A percentile compares a stretch with the other conserved stretches of the same genome.
phyloP scores from a whole-genome alignment of 2,329 filamentous ascomycete genomes.

The Neonectria hederae region DNA sequence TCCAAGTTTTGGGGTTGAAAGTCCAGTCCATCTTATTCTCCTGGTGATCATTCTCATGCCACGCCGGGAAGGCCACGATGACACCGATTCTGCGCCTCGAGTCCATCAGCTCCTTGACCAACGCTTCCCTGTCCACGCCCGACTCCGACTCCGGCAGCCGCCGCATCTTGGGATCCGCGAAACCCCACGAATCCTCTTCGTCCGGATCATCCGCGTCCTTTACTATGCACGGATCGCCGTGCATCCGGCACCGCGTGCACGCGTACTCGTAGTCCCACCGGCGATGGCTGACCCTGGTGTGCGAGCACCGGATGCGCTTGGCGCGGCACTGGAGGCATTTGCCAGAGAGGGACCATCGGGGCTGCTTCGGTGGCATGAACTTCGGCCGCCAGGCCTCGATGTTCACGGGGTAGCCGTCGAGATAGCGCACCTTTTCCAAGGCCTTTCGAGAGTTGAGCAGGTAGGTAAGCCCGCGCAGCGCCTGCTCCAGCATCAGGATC shows the following conservation, averaged over 20 bases:
- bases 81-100: not conserved
- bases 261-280: slow-evolving; percentile 48
- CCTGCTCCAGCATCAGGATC: slow-evolving; percentile 25
- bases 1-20: slow-evolving; percentile 24
- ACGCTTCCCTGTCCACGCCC: not conserved
- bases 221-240: slow-evolving; percentile 40
- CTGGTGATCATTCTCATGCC: slow-evolving; percentile 26
- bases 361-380: slow-evolving; percentile 20
- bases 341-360: not conserved
- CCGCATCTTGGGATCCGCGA: slow-evolving; percentile 12
- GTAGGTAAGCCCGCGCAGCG: slow-evolving; percentile 6
- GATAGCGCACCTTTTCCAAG: slow-evolving; percentile 33
- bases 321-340: slow-evolving; percentile 41
- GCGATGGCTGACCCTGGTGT: slow-evolving; percentile 5
- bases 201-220: slow-evolving; percentile 66
- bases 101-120: slow-evolving; percentile 14
- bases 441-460: not conserved
- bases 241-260: slow-evolving; percentile 38
- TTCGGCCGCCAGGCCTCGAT: slow-evolving; percentile 25
- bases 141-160: not conserved
- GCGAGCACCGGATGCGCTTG: slow-evolving; percentile 39
- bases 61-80: slow-evolving; percentile 23
- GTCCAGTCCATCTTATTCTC: slow-evolving; percentile 8
- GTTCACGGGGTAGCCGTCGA: slow-evolving; percentile 43
- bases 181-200: slow-evolving; percentile 45